Percentiles rank a stretch among this genome's conserved stretches.
Conservation (phyloP, 768 basidiomycete genomes). For the Rhizopogon salebrosus region DNA sequence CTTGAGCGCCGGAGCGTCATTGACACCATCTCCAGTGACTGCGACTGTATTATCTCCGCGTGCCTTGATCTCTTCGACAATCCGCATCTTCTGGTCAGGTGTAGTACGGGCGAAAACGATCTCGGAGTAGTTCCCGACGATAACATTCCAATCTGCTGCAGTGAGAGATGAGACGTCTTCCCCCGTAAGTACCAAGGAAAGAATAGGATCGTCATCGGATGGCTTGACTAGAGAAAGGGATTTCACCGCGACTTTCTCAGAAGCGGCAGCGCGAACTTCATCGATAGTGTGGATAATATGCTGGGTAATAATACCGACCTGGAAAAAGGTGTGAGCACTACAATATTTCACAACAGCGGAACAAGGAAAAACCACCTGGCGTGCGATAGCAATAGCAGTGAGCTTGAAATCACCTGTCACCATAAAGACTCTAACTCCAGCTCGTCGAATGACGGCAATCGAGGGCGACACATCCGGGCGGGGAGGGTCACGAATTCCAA, state of each 20-base stretch:
- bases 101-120: slow-evolving; percentile 45
- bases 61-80: slow-evolving; percentile 42
- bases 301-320: slow-evolving; percentile 34
- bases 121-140: slow-evolving; percentile 25
- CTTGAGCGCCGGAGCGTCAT: slow-evolving; percentile 39
- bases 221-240: slow-evolving; percentile 21
- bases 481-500: slow-evolving; percentile 48
- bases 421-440: slow-evolving; percentile 47
- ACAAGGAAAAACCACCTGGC: slow-evolving; percentile 27
- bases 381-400: slow-evolving; percentile 41
- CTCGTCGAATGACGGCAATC: slow-evolving; percentile 36
- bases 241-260: slow-evolving; percentile 10
- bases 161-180: slow-evolving; percentile 28
- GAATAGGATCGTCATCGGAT: slow-evolving; percentile 26
- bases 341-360: neutral
- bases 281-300: slow-evolving; percentile 22
- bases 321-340: neutral
- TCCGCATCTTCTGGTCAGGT: slow-evolving; percentile 45
- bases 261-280: slow-evolving; percentile 15
- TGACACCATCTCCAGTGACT: slow-evolving; percentile 45
- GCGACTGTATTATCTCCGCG: slow-evolving; percentile 37
- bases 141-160: slow-evolving; percentile 27
- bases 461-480: slow-evolving; percentile 39
- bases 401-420: slow-evolving; percentile 44
- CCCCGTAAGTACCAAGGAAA: slow-evolving; percentile 33